A percentile compares a stretch with the other conserved stretches of the same genome.
Conservation (phyloP, 306 rosid species). For the Crotalaria pallida region DNA sequence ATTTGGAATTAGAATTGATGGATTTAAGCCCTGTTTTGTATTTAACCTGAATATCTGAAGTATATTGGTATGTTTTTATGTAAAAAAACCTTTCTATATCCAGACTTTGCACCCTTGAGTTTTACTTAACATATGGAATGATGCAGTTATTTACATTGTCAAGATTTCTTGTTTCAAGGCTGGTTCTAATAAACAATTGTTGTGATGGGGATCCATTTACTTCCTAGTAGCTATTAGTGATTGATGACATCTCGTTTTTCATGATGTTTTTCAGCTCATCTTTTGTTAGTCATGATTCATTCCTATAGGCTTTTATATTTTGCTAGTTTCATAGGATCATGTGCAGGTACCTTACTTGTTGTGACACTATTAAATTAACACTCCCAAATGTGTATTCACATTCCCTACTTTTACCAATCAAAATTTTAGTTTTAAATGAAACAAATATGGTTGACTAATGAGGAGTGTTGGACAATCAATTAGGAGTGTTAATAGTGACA, state of each 20-base stretch:
- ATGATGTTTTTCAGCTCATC: neutral
- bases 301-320: neutral
- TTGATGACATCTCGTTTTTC: neutral
- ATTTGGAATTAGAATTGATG: neutral
- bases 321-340: neutral
- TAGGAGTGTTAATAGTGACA: no score
- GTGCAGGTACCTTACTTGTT: neutral
- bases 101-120: neutral
- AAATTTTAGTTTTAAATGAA: no score
- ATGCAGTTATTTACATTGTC: neutral
- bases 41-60: neutral
- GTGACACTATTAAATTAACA: no score
- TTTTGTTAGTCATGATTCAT: neutral
- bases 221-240: neutral
- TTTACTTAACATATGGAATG: neutral
- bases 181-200: conserved; percentile 4
- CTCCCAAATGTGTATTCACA: no score
- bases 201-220: neutral
- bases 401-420: no score
- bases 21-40: neutral
- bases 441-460: no score
- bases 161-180: neutral
- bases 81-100: no score
- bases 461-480: no score
- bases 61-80: neutral